phyloP scores from a whole-genome alignment of 2,329 filamentous ascomycete genomes.

The Paramyrothecium sp. region DNA sequence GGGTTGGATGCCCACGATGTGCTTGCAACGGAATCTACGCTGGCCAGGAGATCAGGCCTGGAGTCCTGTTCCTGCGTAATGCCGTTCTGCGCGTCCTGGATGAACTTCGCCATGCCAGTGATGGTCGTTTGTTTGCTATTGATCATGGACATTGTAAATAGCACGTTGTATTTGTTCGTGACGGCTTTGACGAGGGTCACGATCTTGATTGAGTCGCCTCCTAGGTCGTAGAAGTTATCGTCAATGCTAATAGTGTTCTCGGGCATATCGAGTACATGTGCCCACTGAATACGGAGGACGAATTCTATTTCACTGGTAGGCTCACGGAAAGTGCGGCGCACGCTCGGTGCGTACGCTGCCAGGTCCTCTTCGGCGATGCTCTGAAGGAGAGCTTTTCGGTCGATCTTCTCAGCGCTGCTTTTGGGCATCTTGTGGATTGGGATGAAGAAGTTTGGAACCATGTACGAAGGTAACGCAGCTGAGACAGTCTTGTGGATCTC shows the following conservation, averaged over 20 bases:
- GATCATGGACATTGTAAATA: constrained; percentile 11
- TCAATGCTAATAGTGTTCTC: constrained; percentile 10
- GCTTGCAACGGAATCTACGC: neutral
- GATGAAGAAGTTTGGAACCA: constrained; percentile 20
- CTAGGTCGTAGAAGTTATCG: constrained; percentile 17
- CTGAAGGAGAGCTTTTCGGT: constrained; percentile 5
- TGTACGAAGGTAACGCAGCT: constrained; percentile 10
- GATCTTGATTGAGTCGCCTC: constrained; percentile 18
- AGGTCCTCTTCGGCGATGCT: constrained; percentile 5
- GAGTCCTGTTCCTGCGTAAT: neutral
- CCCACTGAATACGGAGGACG: constrained; percentile 5
- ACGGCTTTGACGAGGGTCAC: constrained; percentile 12
- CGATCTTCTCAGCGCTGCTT: constrained; percentile 12
- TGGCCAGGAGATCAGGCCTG: neutral
- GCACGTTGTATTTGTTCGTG: constrained; percentile 9
- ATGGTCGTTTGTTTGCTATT: constrained; percentile 16
- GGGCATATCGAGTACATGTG: constrained; percentile 5
- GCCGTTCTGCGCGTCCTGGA: constrained; percentile 4
- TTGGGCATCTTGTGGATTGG: constrained; percentile 9
- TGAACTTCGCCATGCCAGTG: constrained; percentile 10
- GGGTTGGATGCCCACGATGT: neutral
- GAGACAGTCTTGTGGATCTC: constrained; percentile 6
- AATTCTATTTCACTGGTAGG: constrained; percentile 1
- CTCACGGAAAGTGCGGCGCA: constrained; percentile 1
- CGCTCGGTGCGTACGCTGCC: neutral